Evolutionary conservation across 306 rosid species (phyloP).

Genomic region (Alnus rubra): DNA sequence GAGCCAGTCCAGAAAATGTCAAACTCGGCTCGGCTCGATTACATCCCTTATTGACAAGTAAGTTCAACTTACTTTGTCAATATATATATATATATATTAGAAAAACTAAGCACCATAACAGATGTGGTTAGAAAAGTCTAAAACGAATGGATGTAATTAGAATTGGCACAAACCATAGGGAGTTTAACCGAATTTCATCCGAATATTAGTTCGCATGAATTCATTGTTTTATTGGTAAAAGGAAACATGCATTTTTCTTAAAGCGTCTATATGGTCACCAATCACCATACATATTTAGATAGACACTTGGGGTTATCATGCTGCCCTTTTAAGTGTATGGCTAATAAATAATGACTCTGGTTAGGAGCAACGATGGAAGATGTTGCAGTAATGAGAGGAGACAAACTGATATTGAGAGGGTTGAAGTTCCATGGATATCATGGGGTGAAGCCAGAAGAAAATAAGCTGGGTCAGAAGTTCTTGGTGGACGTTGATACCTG

Average conservation of each 20-base stretch:
- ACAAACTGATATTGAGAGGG: constrained; percentile 77
- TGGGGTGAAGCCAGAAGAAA: constrained; percentile 72
- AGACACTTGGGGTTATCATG: background rate
- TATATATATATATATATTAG: too few species aligned
- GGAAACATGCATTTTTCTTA: background rate
- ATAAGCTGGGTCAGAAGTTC: constrained; percentile 74
- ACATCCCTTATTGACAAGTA: too few species aligned
- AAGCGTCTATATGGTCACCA: background rate
- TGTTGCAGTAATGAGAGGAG: constrained; percentile 46
- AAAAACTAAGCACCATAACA: too few species aligned
- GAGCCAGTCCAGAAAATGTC: too few species aligned
- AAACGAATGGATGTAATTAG: too few species aligned
- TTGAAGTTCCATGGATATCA: constrained; percentile 80
- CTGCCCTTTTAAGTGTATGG: background rate
- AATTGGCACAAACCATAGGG: too few species aligned
- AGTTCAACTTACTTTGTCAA: too few species aligned
- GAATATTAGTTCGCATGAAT: too few species aligned
- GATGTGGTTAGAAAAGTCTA: too few species aligned
- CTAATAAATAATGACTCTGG: background rate
- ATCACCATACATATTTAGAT: background rate
- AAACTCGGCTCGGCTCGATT: too few species aligned
- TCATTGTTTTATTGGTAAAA: background rate
- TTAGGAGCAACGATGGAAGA: constrained; percentile 46
- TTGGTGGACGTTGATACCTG: constrained; percentile 83
- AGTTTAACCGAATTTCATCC: too few species aligned